Base-by-base conservation (phyloP, 2,329 filamentous ascomycete genomes). In the Neopestalotiopsis clavispora region DNA sequence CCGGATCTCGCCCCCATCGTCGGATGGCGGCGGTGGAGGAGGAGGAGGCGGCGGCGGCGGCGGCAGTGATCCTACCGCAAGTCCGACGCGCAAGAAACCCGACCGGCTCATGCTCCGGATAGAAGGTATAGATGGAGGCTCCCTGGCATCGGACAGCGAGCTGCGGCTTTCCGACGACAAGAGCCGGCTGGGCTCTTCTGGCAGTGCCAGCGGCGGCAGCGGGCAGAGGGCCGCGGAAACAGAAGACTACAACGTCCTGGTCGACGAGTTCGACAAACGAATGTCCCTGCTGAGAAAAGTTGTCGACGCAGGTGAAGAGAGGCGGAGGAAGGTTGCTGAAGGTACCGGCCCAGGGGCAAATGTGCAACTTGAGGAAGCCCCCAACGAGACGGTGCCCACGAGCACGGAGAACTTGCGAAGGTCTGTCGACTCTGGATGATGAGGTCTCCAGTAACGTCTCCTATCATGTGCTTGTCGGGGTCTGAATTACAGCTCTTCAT, bases 101-200 rank as follows among this genome's bases (percentile, higher is more conserved):
- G 81, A 81, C 56, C 82, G 84, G 6, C 77, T 91, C 71, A 90
- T 93, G 86, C 79, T 93, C 60, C 84, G 82, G 69, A 86, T 93
- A 66, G 86, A 91, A 69, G 91, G 90, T 76, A 70, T 86, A 73
- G 77, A 81, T 68, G 72, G 77, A 69, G 74, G 77, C 52, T 74
- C 75, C 2, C 69, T 76, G 2, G 73, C 75, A 76, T 81, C 72
- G 75, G 81, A 80, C 68, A 78, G 80, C 61, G 82, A 83, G 40
- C 75, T 73, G 52, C 72, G 70, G 58, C 71, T 69, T 60, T 77
- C 71, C 68, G 72, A 63, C 67, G 77, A 73, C 34, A 73, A 72
- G 68, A 78, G 61, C 71, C 73, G 69, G 64, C 75, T 68, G n/a
- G 74, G 72, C 30, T 74, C 75, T 7, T 77, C 75, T 28, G 74